These are phyloP conservation scores for Tetrapyrgos nigripes DNA, from an alignment of 1,284 basidiomycete genomes.

Conservation along the genomic window DNA sequence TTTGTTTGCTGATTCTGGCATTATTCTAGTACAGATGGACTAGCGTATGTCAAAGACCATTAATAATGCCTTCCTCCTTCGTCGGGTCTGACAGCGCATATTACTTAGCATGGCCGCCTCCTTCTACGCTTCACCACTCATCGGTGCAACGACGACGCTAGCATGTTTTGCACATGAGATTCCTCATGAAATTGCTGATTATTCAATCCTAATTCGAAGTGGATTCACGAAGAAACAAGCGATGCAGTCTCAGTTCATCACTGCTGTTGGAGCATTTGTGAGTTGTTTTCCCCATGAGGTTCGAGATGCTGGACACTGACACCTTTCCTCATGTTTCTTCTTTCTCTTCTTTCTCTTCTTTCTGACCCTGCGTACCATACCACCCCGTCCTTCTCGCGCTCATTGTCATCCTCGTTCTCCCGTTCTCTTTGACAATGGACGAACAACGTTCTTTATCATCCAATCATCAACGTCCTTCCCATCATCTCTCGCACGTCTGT, in stretches of 20 bases:
- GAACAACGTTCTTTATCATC: no score
- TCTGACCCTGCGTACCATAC: background rate
- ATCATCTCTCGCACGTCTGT: background rate
- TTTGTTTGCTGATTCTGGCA: conserved; percentile 26
- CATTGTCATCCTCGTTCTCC: background rate
- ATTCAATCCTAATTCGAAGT: conserved; percentile 87
- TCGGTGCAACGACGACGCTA: conserved; percentile 89
- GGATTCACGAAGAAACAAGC: conserved; percentile 90
- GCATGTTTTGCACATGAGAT: conserved; percentile 94
- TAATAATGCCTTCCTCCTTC: conserved; percentile 12
- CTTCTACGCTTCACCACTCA: conserved; percentile 88
- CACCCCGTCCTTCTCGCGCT: no score
- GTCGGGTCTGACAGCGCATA: conserved; percentile 2
- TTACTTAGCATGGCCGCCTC: conserved; percentile 81
- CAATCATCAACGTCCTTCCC: background rate
- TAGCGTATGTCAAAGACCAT: conserved; percentile 63
- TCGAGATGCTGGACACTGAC: conserved; percentile 16
- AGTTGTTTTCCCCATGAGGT: conserved; percentile 41
- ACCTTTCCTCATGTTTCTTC: background rate
- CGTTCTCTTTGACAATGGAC: background rate
- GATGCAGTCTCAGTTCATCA: conserved; percentile 91
- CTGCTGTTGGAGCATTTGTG: conserved; percentile 89
- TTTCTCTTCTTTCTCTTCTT: conserved; percentile 1
- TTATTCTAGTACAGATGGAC: conserved; percentile 75
- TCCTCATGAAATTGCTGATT: conserved; percentile 92